Conservation (phyloP, 2,329 filamentous ascomycete genomes). For the Truncatella angustata region DNA sequence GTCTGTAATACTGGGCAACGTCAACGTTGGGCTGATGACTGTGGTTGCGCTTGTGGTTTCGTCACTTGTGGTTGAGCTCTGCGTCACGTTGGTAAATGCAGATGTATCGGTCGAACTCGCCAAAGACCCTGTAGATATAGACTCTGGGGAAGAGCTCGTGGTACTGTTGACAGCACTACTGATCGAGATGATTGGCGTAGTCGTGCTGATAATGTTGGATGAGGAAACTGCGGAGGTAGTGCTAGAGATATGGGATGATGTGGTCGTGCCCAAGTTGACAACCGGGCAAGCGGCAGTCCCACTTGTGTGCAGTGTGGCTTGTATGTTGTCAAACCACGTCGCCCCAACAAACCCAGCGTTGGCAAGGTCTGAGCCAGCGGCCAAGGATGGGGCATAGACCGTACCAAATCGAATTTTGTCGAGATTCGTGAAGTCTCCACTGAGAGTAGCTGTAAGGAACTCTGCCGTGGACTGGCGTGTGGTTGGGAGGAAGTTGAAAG, state of each 20-base stretch:
- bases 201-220: not conserved
- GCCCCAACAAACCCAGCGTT: not conserved
- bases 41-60: not conserved
- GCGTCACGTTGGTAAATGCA: not conserved
- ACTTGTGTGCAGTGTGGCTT: not conserved
- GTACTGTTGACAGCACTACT: no score
- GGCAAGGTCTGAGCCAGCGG: not conserved
- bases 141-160: no score
- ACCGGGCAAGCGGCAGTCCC: not conserved
- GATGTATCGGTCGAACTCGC: no score
- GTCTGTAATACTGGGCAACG: not conserved
- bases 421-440: not conserved
- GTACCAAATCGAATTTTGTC: not conserved
- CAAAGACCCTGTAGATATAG: no score
- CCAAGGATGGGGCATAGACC: not conserved
- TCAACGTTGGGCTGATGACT: not conserved
- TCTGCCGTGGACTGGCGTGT: not conserved
- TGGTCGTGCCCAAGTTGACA: not conserved
- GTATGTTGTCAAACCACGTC: not conserved
- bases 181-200: no score
- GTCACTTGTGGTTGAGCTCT: not conserved
- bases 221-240: not conserved
- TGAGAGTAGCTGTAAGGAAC: not conserved
- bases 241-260: not conserved
- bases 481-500: not conserved